Evolutionary conservation across 805 yeast genomes (phyloP).

Genomic region (Geotrichum ghanense): DNA sequence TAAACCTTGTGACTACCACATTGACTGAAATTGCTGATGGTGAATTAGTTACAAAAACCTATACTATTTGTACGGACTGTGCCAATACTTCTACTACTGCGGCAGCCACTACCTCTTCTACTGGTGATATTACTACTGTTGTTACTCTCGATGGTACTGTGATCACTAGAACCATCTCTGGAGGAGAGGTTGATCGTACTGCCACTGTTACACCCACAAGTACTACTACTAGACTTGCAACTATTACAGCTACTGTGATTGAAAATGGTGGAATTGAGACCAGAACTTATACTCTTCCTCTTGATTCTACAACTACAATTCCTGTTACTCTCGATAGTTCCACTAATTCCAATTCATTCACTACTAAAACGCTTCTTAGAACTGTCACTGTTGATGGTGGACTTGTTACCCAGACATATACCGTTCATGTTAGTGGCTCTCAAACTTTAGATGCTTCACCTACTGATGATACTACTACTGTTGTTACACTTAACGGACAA

Average conservation of each 20-base stretch:
- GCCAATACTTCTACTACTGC: neutral
- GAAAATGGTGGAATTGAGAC: neutral
- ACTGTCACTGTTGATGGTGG: neutral
- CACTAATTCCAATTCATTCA: no score
- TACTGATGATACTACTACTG: neutral
- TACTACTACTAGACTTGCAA: neutral
- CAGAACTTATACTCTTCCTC: neutral
- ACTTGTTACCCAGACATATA: neutral
- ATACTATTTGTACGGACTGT: no score
- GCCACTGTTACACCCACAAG: neutral
- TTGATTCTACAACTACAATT: neutral
- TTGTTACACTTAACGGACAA: neutral
- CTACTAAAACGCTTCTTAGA: neutral
- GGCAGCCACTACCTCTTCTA: neutral
- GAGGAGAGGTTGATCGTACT: neutral
- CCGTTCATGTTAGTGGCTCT: neutral
- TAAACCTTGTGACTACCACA: neutral
- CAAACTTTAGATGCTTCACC: neutral
- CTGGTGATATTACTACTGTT: neutral
- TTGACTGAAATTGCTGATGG: neutral
- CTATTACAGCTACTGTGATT: neutral
- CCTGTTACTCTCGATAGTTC: no score
- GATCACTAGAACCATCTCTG: neutral
- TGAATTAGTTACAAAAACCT: neutral
- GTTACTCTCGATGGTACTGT: neutral